Conservation (phyloP, 495 filamentous ascomycete genomes). For the Podospora tetraspora region DNA sequence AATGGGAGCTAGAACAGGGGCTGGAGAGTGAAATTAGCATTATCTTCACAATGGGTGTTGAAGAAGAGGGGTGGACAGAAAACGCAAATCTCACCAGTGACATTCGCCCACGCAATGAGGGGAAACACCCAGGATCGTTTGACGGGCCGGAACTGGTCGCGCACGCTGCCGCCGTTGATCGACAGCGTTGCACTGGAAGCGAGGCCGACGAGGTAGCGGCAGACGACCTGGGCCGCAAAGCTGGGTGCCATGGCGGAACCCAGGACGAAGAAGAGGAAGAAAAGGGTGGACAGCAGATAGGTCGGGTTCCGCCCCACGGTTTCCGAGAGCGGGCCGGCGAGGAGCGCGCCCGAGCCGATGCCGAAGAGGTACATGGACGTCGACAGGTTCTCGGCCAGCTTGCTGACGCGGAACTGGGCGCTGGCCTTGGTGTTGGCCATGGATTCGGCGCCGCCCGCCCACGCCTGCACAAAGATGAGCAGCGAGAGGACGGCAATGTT, state of each 20-base stretch:
- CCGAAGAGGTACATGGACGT: conserved; percentile 30
- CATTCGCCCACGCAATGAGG: conserved; percentile 31
- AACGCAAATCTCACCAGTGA: conserved; percentile 22
- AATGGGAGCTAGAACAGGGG: conserved; percentile 30
- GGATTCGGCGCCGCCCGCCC: conserved; percentile 30
- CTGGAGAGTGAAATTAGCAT: conserved; percentile 12
- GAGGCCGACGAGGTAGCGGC: conserved; percentile 31
- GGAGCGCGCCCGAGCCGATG: conserved; percentile 30
- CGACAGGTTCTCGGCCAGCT: conserved; percentile 26
- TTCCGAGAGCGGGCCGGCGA: conserved; percentile 34
- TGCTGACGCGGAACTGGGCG: conserved; percentile 25
- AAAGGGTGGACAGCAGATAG: conserved; percentile 28
- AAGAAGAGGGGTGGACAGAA: neutral
- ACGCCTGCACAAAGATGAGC: conserved; percentile 32
- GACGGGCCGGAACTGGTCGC: conserved; percentile 30
- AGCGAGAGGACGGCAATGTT: conserved; percentile 35
- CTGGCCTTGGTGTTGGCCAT: conserved; percentile 29
- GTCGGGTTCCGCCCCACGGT: conserved; percentile 34
- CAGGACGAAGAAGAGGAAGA: conserved; percentile 32
- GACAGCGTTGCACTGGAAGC: conserved; percentile 30
- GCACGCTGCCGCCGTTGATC: conserved; percentile 31
- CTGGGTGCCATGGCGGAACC: conserved; percentile 26
- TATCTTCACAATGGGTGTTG: neutral
- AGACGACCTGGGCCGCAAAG: conserved; percentile 30
- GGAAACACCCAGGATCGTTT: conserved; percentile 31